Conservation (phyloP, 495 filamentous ascomycete species). For the Stereocaulon alpinum region DNA sequence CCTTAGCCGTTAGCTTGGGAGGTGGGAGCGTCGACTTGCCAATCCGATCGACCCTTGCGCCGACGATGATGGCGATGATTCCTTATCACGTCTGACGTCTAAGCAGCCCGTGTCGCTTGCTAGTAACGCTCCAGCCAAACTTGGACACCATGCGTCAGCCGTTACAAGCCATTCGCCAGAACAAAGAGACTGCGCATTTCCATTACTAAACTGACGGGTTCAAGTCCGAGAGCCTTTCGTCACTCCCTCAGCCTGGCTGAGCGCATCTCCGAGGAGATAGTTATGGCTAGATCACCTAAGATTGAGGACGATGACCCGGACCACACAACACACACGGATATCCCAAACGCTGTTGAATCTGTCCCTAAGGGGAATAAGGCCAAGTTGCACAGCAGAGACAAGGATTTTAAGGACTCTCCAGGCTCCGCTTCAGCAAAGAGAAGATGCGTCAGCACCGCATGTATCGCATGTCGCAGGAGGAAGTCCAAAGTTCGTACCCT, state of each 20-base stretch:
- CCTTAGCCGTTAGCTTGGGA: not conserved
- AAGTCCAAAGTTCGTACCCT: slow-evolving; percentile 61
- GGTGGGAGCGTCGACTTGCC: not conserved
- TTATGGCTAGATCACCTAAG: slow-evolving; percentile 11
- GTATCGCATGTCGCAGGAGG: slow-evolving; percentile 79
- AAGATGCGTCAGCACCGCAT: slow-evolving; percentile 86
- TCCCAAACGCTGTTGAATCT: not conserved
- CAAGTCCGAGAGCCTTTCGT: not conserved
- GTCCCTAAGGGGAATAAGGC: slow-evolving; percentile 8
- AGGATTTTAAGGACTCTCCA: slow-evolving; percentile 29
- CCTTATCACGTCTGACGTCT: slow-evolving; percentile 1
- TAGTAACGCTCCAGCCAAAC: not conserved
- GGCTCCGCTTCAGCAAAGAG: slow-evolving; percentile 47
- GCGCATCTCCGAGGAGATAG: slow-evolving; percentile 13
- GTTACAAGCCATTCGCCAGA: not conserved
- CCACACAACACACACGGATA: not conserved
- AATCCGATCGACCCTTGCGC: not conserved
- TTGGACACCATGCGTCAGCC: not conserved
- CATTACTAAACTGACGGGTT: not conserved
- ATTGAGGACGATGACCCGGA: slow-evolving; percentile 3
- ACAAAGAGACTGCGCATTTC: slow-evolving; percentile 3
- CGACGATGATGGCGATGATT: not conserved
- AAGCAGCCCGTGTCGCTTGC: not conserved
- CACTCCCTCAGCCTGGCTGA: not conserved
- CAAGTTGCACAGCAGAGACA: slow-evolving; percentile 16